Percentiles rank a stretch among this genome's conserved stretches.
phyloP scores from a whole-genome alignment of 345 rosid species.

The Erucastrum elatum region DNA sequence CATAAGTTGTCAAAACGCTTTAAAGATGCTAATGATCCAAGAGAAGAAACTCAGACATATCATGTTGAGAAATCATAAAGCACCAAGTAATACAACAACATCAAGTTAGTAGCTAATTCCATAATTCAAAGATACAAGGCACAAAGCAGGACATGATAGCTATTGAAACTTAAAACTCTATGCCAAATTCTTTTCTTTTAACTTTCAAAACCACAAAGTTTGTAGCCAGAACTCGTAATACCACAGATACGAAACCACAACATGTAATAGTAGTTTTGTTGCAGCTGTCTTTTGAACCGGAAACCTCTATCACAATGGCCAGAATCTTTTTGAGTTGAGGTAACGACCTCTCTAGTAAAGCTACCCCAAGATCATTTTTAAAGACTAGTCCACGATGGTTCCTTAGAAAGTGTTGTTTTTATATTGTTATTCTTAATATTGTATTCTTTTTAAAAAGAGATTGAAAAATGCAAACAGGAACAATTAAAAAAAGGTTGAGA shows the following conservation, averaged over 20 bases:
- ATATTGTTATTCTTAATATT: background rate
- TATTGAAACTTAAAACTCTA: background rate
- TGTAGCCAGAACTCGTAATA: background rate
- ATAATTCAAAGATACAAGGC: background rate
- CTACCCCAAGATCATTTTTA: background rate
- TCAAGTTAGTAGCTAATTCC: background rate
- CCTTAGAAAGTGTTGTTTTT: background rate
- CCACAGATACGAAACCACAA: background rate
- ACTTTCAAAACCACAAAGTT: background rate
- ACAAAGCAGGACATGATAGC: background rate
- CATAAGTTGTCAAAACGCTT: background rate
- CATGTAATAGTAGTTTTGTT: background rate
- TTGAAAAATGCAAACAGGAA: slow-evolving; percentile 8
- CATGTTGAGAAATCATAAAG: background rate
- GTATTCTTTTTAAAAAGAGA: background rate
- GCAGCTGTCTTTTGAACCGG: background rate
- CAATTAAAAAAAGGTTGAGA: slow-evolving; percentile 9
- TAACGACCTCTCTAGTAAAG: too few species aligned
- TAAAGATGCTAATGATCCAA: background rate
- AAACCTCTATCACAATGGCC: background rate
- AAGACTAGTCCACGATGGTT: background rate
- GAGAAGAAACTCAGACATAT: background rate
- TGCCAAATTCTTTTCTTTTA: background rate
- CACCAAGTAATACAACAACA: slow-evolving; percentile 3
- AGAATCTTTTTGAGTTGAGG: background rate